Base-by-base conservation (phyloP, 2,329 filamentous ascomycete species). In the Teratosphaeriaceae sp. region DNA sequence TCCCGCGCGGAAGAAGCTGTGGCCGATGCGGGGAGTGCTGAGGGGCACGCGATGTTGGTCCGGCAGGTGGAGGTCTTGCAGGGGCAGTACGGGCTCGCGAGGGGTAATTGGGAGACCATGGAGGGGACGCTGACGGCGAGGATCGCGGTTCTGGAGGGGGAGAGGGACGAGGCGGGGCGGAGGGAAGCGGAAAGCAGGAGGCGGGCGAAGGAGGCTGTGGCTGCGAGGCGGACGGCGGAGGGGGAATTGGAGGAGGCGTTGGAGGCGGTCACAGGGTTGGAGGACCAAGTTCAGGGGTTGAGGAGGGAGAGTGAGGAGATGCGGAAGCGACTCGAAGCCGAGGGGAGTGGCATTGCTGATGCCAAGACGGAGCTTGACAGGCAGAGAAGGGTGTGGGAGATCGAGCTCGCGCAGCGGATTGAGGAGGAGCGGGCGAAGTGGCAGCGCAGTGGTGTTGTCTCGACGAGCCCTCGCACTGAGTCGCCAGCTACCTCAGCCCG, bases 71-170 rank as follows among this genome's bases (percentile, higher is more conserved):
- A 98, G 68, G 96, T 87, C 1, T 69, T 98, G 27, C 92, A 98
- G 65, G 92, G 86, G 5, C 94, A 98, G 62, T 95, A 98, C 65
- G 82, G 88, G 1, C 82, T 94, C 42, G 92, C 92, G 1, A 92
- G 87, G 53, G 88, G 94, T 59, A 98, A 98, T 56, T 98, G 94
- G 92, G 89, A 96, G 60, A 87, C 88, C 1, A 94, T 98, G 48
- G 90, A 98, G 64, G 79, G 85, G 8, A 94, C 86, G 2, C 68
- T 98, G 23, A 76, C 90, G 39, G 80, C 86, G 18, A 79, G 89
- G 44, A 75, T 92, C 9, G 75, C 82, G 3, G 82, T 72, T 38
- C 71, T 97, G 8, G 92, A 98, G 63, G 92, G 85, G 60, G 94
- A 98, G 63, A 80, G 87, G 43, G 89, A 97, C 58, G 92, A 98